Conservation (phyloP, 2,329 filamentous ascomycete genomes). For the Colletotrichum sp. region DNA sequence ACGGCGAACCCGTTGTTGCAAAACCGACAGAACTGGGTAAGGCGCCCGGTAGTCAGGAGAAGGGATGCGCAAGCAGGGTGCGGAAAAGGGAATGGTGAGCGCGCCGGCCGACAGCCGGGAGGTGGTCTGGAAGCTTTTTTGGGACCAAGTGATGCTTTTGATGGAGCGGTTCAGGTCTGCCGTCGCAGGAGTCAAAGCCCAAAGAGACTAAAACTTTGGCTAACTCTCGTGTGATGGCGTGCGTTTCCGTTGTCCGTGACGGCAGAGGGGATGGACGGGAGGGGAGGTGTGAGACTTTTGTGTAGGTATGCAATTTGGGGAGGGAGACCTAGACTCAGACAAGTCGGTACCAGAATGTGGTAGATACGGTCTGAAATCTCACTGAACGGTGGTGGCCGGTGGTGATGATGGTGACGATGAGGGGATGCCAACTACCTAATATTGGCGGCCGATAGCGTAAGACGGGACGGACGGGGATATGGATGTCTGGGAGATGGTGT, state of each 20-base stretch:
- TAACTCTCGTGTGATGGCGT: not conserved
- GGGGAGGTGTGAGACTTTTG: not conserved
- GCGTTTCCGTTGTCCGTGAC: not conserved
- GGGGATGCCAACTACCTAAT: conserved; percentile 9
- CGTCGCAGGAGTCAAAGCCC: conserved; percentile 12
- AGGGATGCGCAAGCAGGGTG: not conserved
- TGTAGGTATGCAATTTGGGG: not conserved
- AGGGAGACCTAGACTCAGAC: not conserved
- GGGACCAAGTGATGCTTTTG: conserved; percentile 9
- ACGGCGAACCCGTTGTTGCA: not conserved
- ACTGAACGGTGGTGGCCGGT: not conserved
- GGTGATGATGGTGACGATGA: not conserved
- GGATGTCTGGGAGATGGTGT: conserved; percentile 19
- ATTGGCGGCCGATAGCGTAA: conserved; percentile 12
- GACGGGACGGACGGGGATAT: conserved; percentile 17
- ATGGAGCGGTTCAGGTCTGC: conserved; percentile 14
- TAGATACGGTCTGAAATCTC: not conserved
- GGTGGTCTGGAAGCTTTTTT: conserved; percentile 10
- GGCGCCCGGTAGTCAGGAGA: conserved; percentile 11
- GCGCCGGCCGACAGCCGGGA: conserved; percentile 8
- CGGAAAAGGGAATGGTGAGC: not conserved
- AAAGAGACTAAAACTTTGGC: not conserved
- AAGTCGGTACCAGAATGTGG: not conserved
- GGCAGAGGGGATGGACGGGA: not conserved
- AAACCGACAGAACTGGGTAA: not conserved